Conservation (phyloP, 306 rosid species). For the Pueraria montana region DNA sequence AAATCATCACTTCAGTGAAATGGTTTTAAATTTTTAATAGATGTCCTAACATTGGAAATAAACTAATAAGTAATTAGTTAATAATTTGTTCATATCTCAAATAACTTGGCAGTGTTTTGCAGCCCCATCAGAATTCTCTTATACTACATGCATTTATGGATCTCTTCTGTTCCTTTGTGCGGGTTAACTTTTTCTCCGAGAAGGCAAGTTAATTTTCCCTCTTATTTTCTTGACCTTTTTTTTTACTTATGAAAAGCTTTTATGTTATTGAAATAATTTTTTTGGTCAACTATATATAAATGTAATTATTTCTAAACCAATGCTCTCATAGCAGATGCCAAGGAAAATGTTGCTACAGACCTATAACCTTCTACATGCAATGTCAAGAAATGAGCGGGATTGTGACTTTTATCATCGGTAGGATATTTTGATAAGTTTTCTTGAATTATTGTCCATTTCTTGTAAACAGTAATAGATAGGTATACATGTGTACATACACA, state of each 20-base stretch:
- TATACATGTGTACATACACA: not conserved
- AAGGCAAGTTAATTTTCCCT: constrained; percentile 72
- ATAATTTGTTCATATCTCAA: constrained; percentile 61
- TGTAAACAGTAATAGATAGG: constrained; percentile 19
- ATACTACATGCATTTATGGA: constrained; percentile 94
- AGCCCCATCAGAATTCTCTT: constrained; percentile 99
- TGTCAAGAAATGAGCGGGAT: constrained; percentile 90
- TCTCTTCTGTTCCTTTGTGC: constrained; percentile 95
- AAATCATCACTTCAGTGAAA: constrained; percentile 35
- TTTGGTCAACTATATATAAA: constrained; percentile 14
- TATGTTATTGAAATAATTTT: not conserved
- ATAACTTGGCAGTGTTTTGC: constrained; percentile 88
- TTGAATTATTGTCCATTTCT: constrained; percentile 29
- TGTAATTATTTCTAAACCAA: constrained; percentile 37
- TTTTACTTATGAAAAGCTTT: not conserved
- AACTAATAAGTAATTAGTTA: constrained; percentile 38
- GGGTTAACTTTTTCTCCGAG: constrained; percentile 95
- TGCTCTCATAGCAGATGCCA: constrained; percentile 78
- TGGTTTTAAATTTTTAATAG: not conserved
- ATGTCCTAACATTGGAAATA: constrained; percentile 28
- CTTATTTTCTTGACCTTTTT: constrained; percentile 13
- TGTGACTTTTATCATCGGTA: constrained; percentile 99
- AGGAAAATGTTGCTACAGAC: constrained; percentile 98
- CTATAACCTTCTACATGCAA: constrained; percentile 88
- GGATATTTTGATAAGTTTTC: constrained; percentile 44